Evolutionary conservation across 2,329 filamentous ascomycete species (phyloP).

Genomic region (Arthrobotrys pseudoclavata): DNA sequence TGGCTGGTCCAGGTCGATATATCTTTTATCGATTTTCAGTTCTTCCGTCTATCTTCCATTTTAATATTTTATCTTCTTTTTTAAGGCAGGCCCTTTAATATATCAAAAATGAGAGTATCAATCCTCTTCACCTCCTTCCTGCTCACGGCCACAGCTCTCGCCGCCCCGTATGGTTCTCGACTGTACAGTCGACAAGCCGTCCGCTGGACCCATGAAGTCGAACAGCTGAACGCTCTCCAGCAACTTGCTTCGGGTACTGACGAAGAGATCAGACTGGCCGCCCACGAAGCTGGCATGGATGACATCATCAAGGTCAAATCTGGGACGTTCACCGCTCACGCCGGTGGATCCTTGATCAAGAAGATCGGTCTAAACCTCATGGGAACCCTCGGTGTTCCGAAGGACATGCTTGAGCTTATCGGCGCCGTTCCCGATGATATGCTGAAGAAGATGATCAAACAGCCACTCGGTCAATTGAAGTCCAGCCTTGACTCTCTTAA

Average conservation of each 20-base stretch:
- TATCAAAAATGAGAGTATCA: constrained; percentile 31
- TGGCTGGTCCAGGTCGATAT: constrained; percentile 55
- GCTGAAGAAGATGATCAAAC: constrained; percentile 36
- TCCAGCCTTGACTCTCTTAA: constrained; percentile 16
- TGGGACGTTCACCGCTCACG: not conserved
- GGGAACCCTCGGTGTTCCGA: constrained; percentile 36
- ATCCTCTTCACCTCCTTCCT: constrained; percentile 32
- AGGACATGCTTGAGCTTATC: constrained; percentile 44
- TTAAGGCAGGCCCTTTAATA: constrained; percentile 39
- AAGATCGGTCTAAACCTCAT: constrained; percentile 28
- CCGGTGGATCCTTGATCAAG: constrained; percentile 21
- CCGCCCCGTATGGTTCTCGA: constrained; percentile 14
- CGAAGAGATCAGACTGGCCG: not conserved
- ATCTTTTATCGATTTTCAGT: constrained; percentile 33
- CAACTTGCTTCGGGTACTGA: constrained; percentile 2
- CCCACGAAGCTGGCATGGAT: constrained; percentile 2
- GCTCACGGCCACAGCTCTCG: constrained; percentile 24
- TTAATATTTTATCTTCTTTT: not conserved
- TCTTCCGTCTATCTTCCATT: not conserved
- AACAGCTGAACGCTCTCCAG: constrained; percentile 21
- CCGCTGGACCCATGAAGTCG: constrained; percentile 3
- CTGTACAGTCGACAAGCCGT: not conserved
- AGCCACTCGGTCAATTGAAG: constrained; percentile 35
- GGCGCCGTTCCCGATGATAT: constrained; percentile 38
- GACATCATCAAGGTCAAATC: not conserved